phyloP scores from a whole-genome alignment of 352 stramenopile genomes.

The Phytophthora pini region DNA sequence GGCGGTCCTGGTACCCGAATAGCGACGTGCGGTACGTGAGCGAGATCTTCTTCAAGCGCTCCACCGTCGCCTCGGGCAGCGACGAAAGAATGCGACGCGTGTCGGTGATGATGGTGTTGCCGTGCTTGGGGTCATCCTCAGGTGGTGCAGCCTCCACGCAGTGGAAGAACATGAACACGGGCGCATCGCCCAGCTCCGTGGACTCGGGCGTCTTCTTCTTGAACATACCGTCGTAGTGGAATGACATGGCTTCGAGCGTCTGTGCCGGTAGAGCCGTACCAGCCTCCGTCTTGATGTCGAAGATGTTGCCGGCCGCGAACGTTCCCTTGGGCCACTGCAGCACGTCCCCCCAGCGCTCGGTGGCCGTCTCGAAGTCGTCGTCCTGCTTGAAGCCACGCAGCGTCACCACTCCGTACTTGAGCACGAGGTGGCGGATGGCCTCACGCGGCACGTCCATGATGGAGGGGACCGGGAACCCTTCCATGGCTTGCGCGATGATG shows the following conservation, averaged over 20 bases:
- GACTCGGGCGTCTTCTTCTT: conserved; percentile 33
- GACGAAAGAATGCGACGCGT: conserved; percentile 25
- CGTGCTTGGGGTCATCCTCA: conserved; percentile 32
- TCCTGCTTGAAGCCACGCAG: conserved; percentile 32
- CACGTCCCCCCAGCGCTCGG: conserved; percentile 27
- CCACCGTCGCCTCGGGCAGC: conserved; percentile 19
- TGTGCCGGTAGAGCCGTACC: conserved; percentile 18
- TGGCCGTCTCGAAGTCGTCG: conserved; percentile 26
- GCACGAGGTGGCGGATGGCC: conserved; percentile 22
- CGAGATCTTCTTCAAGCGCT: conserved; percentile 31
- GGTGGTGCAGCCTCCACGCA: conserved; percentile 19
- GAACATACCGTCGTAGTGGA: conserved; percentile 35
- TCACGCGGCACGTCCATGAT: conserved; percentile 27
- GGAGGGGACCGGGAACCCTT: conserved; percentile 17
- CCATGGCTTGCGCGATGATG: conserved; percentile 23
- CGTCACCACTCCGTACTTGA: conserved; percentile 25
- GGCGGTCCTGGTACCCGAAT: not conserved
- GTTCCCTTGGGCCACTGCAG: conserved; percentile 29
- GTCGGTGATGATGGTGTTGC: conserved; percentile 32
- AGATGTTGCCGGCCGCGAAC: conserved; percentile 28
- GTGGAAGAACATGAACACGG: conserved; percentile 35
- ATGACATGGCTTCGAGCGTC: conserved; percentile 30
- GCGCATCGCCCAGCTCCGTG: conserved; percentile 23
- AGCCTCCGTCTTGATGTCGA: conserved; percentile 26
- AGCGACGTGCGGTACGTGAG: conserved; percentile 24